Percentiles rank a stretch among this genome's conserved stretches.
Evolutionary conservation across 495 filamentous ascomycete species (phyloP).

Genomic region (Thozetella sp.): DNA sequence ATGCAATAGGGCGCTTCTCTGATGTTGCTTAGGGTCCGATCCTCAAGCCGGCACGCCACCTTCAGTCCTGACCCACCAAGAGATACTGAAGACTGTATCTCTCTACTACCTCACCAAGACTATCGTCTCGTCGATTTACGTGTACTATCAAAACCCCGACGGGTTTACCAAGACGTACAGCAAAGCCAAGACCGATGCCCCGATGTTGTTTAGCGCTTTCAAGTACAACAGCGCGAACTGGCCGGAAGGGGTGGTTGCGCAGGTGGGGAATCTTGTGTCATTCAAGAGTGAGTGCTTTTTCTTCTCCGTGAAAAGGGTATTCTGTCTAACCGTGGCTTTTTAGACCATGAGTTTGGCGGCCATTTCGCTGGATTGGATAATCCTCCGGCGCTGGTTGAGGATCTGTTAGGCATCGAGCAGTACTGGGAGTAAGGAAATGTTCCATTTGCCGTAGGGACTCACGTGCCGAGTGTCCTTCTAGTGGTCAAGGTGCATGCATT

Average conservation of each 20-base stretch:
- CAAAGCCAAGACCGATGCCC: slow-evolving; percentile 12
- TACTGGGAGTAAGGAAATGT: slow-evolving; percentile 1
- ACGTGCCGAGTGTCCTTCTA: too few species aligned
- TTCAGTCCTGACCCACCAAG: slow-evolving; percentile 14
- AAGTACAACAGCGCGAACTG: slow-evolving; percentile 18
- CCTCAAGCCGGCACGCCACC: slow-evolving; percentile 12
- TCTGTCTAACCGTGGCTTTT: not conserved
- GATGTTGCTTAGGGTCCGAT: slow-evolving; percentile 6
- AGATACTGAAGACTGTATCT: slow-evolving; percentile 26
- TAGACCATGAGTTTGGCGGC: slow-evolving; percentile 22
- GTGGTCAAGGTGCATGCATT: too few species aligned
- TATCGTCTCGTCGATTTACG: slow-evolving; percentile 17
- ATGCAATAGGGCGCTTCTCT: not conserved
- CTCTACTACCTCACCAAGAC: slow-evolving; percentile 29
- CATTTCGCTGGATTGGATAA: slow-evolving; percentile 24
- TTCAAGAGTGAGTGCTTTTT: slow-evolving; percentile 18
- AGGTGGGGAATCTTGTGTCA: slow-evolving; percentile 22
- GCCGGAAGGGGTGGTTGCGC: slow-evolving; percentile 14
- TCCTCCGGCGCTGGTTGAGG: slow-evolving; percentile 14
- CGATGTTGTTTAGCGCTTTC: slow-evolving; percentile 15
- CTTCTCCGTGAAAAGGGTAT: not conserved
- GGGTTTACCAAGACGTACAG: slow-evolving; percentile 9
- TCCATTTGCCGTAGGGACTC: too few species aligned
- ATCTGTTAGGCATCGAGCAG: slow-evolving; percentile 11
- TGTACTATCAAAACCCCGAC: slow-evolving; percentile 16